Evolutionary conservation across 331 rosid species (phyloP).

Genomic region (Malus hybrid): DNA sequence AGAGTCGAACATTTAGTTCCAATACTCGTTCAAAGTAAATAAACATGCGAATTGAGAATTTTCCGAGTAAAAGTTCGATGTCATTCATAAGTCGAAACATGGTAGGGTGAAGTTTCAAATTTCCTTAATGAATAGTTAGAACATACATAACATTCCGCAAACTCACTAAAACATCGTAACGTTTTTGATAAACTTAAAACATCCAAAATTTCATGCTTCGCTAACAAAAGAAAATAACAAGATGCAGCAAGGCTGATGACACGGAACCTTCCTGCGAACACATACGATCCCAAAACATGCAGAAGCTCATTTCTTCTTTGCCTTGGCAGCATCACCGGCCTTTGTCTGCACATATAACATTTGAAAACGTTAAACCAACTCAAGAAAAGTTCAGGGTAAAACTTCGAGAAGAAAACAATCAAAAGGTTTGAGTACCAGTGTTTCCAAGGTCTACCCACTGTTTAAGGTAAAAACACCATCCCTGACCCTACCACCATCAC

Average conservation of each 20-base stretch:
- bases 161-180: background rate
- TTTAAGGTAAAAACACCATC: background rate
- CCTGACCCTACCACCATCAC: background rate
- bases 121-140: background rate
- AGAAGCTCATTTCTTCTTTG: slow-evolving; percentile 61
- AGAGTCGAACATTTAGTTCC: no score
- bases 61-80: background rate
- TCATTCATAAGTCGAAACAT: background rate
- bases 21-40: no score
- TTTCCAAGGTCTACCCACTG: background rate
- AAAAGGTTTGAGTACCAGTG: background rate
- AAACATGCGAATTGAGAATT: no score
- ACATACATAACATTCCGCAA: background rate
- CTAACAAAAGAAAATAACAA: background rate
- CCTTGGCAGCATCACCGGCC: slow-evolving; percentile 85
- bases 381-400: background rate
- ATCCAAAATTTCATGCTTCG: background rate
- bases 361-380: background rate
- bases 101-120: background rate
- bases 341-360: slow-evolving; percentile 50
- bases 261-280: background rate
- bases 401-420: background rate
- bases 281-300: slow-evolving; percentile 1
- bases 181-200: background rate
- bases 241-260: background rate